Base-by-base conservation (phyloP, 495 filamentous ascomycete species). In the Talaromyces trachyspermus region DNA sequence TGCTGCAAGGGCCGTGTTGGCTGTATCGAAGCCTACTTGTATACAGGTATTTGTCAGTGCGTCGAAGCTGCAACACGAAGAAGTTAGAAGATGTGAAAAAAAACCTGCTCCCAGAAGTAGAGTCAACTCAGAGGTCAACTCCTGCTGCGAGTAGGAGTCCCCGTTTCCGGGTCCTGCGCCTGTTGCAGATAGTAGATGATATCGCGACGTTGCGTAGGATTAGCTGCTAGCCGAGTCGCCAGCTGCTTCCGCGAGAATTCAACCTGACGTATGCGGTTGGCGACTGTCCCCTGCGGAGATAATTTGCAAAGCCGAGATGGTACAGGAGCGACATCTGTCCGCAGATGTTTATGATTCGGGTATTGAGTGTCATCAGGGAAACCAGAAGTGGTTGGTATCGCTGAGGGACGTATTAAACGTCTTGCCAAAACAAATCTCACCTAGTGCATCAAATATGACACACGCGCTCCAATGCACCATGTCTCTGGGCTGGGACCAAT, bases 401-500 rank as follows among this genome's bases (percentile, higher is more conserved):
- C 58, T 61, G 36, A 77, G 73, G 25, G 85, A 60, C 77, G 83
- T 83, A 33, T 78, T 72, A 60, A 83, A 85, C 11, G 77, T 66
- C 61, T 85, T 83, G 18, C 81, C 83, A 53, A 85, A 88, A 53
- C 72, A 74, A 8, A 86, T 54, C 41, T 85, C 80, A 2, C 81
- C 83, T 52, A 88, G 74, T 19, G 85, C 78, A 52, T 87, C 83
- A 66, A 84, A 85, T 44, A 75, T 75, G 6, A 84, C 68, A 62
- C 77, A 86, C 54, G 79, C 81, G 50, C 69, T 72, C 72, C 78
- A 83, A 48, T 77, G 65, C 0, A 76, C 66, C 66, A 84, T 75
- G 58, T 84, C 30, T 11, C 11, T 42, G 5, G 38, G 38, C 7
- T 6, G 3, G 2, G 38, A 42, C 38, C 45, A 37, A 9, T 7